Conservation (phyloP, 331 rosid species). For the Arachis monticola region DNA sequence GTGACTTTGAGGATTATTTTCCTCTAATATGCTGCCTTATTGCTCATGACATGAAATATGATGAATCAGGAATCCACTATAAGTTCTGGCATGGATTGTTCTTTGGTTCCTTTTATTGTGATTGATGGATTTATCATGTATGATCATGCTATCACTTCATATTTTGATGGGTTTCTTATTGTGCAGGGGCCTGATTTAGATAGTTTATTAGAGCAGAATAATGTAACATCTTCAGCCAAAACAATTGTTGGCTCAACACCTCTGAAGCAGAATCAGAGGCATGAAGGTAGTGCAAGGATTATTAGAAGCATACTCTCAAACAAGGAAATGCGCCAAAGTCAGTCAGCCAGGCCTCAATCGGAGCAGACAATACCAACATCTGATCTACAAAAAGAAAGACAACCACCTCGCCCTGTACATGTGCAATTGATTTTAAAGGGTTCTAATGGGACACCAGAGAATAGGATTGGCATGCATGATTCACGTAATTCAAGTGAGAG, state of each 20-base stretch:
- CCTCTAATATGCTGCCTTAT: slow-evolving; percentile 23
- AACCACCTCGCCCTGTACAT: slow-evolving; percentile 45
- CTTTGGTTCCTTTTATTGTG: not conserved
- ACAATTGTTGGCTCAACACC: slow-evolving; percentile 33
- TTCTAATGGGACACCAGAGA: slow-evolving; percentile 49
- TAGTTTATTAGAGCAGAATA: slow-evolving; percentile 42
- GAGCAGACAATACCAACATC: slow-evolving; percentile 53
- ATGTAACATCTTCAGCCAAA: slow-evolving; percentile 46
- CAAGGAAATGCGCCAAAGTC: slow-evolving; percentile 57
- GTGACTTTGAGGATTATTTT: slow-evolving; percentile 16
- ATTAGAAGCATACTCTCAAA: slow-evolving; percentile 60
- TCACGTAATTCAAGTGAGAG: slow-evolving; percentile 48
- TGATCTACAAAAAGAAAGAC: slow-evolving; percentile 52
- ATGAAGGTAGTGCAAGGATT: slow-evolving; percentile 56
- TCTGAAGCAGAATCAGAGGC: slow-evolving; percentile 56
- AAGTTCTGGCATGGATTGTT: not conserved
- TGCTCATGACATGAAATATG: slow-evolving; percentile 6
- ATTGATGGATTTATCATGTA: too few species aligned
- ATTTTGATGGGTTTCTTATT: slow-evolving; percentile 29
- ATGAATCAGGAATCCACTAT: slow-evolving; percentile 20
- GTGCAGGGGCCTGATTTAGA: slow-evolving; percentile 53
- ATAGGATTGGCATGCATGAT: slow-evolving; percentile 46
- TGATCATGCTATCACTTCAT: not conserved
- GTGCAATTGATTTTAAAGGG: slow-evolving; percentile 55
- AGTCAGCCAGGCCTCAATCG: slow-evolving; percentile 46